phyloP scores from a whole-genome alignment of 2,329 filamentous ascomycete genomes.

The Penicillium capsulatum region DNA sequence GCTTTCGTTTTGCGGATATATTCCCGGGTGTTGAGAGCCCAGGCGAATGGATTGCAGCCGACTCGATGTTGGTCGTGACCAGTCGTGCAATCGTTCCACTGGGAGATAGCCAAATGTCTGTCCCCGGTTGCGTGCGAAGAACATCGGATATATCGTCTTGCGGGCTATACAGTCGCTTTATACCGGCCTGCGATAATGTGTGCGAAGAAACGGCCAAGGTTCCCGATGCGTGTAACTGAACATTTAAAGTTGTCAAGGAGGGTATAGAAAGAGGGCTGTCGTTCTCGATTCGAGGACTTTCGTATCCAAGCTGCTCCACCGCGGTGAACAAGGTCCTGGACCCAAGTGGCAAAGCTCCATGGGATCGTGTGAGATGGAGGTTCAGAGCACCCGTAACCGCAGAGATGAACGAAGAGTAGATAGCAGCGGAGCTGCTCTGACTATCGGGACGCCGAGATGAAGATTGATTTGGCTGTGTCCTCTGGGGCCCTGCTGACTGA shows the following conservation, averaged over 20 bases:
- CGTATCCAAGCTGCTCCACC: constrained; percentile 31
- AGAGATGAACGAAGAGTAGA: constrained; percentile 41
- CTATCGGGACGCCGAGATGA: constrained; percentile 25
- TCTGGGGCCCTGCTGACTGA: constrained; percentile 21
- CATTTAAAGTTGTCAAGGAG: constrained; percentile 35
- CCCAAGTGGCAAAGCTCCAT: constrained; percentile 39
- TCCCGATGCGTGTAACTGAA: constrained; percentile 36
- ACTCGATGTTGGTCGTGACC: constrained; percentile 24
- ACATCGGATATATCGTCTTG: constrained; percentile 16
- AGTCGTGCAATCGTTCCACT: constrained; percentile 38
- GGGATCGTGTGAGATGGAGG: constrained; percentile 34
- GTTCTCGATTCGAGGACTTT: constrained; percentile 25
- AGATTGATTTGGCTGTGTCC: constrained; percentile 18
- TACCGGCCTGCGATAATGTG: constrained; percentile 35
- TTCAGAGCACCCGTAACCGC: constrained; percentile 37
- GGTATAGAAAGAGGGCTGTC: constrained; percentile 24
- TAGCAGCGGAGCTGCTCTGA: constrained; percentile 31
- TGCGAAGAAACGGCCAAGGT: constrained; percentile 37
- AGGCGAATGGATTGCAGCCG: constrained; percentile 21
- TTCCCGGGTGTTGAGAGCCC: constrained; percentile 13
- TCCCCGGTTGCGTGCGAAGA: constrained; percentile 21
- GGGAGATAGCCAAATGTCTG: constrained; percentile 41
- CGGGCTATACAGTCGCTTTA: constrained; percentile 30
- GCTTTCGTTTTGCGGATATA: constrained; percentile 18
- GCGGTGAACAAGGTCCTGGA: constrained; percentile 39